Percentiles rank a stretch among this genome's conserved stretches.
These are phyloP conservation scores for Endothia cerciana DNA, from an alignment of 2,329 filamentous ascomycete species.

Conservation along the genomic window DNA sequence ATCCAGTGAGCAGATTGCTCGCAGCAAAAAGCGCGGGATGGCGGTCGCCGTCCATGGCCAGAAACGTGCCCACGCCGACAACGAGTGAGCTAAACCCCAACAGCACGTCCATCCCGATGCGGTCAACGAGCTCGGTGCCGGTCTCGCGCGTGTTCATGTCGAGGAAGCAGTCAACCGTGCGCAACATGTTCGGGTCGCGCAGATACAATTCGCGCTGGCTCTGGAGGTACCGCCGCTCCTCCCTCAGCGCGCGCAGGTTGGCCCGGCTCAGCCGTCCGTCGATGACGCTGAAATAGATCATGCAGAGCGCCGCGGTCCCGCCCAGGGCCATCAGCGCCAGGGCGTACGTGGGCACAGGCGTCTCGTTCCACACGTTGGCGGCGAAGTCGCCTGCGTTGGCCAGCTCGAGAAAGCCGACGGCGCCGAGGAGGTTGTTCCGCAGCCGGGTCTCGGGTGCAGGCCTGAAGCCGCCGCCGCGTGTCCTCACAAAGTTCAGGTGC, in stretches of 20 bases:
- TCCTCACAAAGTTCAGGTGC: slow-evolving; percentile 23
- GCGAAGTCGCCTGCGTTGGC: slow-evolving; percentile 61
- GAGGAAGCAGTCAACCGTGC: slow-evolving; percentile 42
- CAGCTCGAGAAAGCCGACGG: slow-evolving; percentile 56
- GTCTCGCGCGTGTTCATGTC: slow-evolving; percentile 53
- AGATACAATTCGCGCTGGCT: slow-evolving; percentile 29
- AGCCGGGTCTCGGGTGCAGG: slow-evolving; percentile 27
- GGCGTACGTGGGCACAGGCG: slow-evolving; percentile 53
- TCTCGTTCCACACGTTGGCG: slow-evolving; percentile 60
- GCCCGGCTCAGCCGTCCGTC: slow-evolving; percentile 48
- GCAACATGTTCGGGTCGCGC: slow-evolving; percentile 31
- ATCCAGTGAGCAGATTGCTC: slow-evolving; percentile 59
- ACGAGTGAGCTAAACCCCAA: slow-evolving; percentile 54
- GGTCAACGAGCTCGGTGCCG: slow-evolving; percentile 54
- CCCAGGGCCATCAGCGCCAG: slow-evolving; percentile 57
- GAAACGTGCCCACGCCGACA: slow-evolving; percentile 54
- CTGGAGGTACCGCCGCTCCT: slow-evolving; percentile 44
- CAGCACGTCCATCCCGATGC: slow-evolving; percentile 53
- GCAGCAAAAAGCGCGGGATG: slow-evolving; percentile 46
- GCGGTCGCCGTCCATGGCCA: slow-evolving; percentile 55
- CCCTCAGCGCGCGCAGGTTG: slow-evolving; percentile 50
- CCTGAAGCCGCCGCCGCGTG: slow-evolving; percentile 13
- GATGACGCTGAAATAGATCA: slow-evolving; percentile 49
- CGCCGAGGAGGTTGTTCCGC: slow-evolving; percentile 31
- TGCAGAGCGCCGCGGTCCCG: slow-evolving; percentile 48